Conservation (phyloP, 306 rosid genomes). For the Lotus japonicus region DNA sequence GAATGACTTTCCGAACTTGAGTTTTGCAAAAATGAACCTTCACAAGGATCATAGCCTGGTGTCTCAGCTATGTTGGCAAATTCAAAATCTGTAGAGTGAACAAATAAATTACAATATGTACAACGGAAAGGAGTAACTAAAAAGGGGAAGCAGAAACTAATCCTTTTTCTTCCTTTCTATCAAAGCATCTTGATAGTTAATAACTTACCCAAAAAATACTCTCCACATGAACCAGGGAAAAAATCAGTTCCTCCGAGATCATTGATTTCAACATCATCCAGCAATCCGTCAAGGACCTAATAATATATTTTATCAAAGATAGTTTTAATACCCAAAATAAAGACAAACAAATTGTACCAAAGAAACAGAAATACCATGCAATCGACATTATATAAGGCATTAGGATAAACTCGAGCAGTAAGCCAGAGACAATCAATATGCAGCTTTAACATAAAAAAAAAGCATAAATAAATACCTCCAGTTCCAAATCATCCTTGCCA, state of each 20-base stretch:
- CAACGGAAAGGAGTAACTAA: slow-evolving; percentile 1
- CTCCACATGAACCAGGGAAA: slow-evolving; percentile 60
- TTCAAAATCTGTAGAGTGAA: slow-evolving; percentile 53
- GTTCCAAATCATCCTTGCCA: slow-evolving; percentile 55
- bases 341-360: neutral
- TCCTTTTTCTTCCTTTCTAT: neutral
- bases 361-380: neutral
- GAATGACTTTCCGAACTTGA: slow-evolving; percentile 65
- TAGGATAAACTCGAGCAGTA: slow-evolving; percentile 1
- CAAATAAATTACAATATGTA: neutral
- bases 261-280: slow-evolving; percentile 72
- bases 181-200: slow-evolving; percentile 2
- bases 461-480: slow-evolving; percentile 60
- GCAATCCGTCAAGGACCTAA: slow-evolving; percentile 86
- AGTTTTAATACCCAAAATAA: slow-evolving; percentile 14
- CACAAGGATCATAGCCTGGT: slow-evolving; percentile 39
- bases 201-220: slow-evolving; percentile 62
- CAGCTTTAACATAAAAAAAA: neutral
- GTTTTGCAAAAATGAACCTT: slow-evolving; percentile 43
- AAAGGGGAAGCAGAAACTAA: neutral
- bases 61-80: slow-evolving; percentile 42
- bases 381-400: neutral
- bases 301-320: slow-evolving; percentile 33
- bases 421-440: neutral
- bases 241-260: slow-evolving; percentile 56